Evolutionary conservation across 2,329 filamentous ascomycete species (phyloP).

Genomic region (Thielaviopsis euricoi): DNA sequence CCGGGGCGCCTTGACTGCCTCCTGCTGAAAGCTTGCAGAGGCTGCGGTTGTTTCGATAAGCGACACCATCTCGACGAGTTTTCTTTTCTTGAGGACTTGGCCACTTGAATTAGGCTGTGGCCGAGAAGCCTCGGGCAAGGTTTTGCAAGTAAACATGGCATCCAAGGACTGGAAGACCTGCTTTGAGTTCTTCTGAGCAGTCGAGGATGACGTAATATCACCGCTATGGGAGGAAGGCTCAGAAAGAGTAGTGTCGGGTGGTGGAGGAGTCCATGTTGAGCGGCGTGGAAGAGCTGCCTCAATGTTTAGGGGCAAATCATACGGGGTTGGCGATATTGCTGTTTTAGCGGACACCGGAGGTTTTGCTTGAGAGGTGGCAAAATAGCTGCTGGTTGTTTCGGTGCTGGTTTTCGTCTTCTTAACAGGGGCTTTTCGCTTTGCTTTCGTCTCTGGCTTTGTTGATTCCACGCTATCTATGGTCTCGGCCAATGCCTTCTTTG

Average conservation of each 20-base stretch:
- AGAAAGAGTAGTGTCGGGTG: background rate
- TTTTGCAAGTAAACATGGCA: background rate
- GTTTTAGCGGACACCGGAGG: background rate
- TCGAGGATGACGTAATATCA: background rate
- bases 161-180: background rate
- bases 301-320: constrained; percentile 6
- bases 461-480: background rate
- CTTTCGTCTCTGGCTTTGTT: background rate
- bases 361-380: background rate
- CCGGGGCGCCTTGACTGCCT: constrained; percentile 7
- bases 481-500: background rate
- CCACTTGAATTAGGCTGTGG: background rate
- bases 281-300: constrained; percentile 5
- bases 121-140: background rate
- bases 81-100: constrained; percentile 1
- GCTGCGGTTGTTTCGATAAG: background rate
- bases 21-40: background rate
- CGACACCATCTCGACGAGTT: background rate
- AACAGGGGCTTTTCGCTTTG: constrained; percentile 1
- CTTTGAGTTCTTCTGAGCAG: background rate
- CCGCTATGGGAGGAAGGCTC: background rate
- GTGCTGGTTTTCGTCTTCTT: background rate
- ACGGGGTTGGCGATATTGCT: background rate
- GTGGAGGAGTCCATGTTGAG: constrained; percentile 5
- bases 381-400: background rate